Percentiles rank a stretch among this genome's conserved stretches.
These are phyloP conservation scores for Macrophomina phaseolina DNA, from an alignment of 2,329 filamentous ascomycete genomes.

Conservation along the genomic window DNA sequence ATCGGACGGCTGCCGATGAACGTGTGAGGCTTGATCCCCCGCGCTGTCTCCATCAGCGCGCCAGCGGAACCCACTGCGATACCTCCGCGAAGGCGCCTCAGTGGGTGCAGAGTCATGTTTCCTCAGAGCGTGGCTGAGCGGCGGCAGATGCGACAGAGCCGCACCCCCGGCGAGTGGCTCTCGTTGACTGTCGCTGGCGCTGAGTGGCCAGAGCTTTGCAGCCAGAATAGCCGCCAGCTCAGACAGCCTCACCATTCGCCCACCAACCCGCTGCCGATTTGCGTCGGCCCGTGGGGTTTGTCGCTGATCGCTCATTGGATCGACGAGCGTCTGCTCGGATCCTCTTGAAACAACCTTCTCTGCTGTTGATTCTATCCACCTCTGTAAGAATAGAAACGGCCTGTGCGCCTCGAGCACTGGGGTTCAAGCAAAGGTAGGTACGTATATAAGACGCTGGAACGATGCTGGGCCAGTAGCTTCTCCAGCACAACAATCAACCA, in stretches of 20 bases:
- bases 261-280: not conserved
- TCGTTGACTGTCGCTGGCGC: conserved; percentile 19
- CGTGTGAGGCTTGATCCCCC: conserved; percentile 14
- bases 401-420: conserved; percentile 13
- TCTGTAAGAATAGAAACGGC: conserved; percentile 23
- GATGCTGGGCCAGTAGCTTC: not conserved
- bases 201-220: conserved; percentile 15
- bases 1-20: not conserved
- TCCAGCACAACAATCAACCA: conserved; percentile 23
- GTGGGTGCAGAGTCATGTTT: conserved; percentile 21
- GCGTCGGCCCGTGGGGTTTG: not conserved
- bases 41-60: conserved; percentile 11
- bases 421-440: not conserved
- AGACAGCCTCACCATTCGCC: conserved; percentile 3
- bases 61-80: conserved; percentile 20
- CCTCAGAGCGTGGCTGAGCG: conserved; percentile 21
- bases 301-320: conserved; percentile 20
- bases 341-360: conserved; percentile 19
- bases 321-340: conserved; percentile 19
- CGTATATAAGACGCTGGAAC: conserved; percentile 14
- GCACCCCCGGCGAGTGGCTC: conserved; percentile 19
- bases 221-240: conserved; percentile 20
- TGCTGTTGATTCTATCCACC: conserved; percentile 1
- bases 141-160: conserved; percentile 26
- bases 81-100: conserved; percentile 20